Evolutionary conservation across 805 yeast species (phyloP), one percentile per base, ranked within the genome.

Genomic region (Candida pini): DNA sequence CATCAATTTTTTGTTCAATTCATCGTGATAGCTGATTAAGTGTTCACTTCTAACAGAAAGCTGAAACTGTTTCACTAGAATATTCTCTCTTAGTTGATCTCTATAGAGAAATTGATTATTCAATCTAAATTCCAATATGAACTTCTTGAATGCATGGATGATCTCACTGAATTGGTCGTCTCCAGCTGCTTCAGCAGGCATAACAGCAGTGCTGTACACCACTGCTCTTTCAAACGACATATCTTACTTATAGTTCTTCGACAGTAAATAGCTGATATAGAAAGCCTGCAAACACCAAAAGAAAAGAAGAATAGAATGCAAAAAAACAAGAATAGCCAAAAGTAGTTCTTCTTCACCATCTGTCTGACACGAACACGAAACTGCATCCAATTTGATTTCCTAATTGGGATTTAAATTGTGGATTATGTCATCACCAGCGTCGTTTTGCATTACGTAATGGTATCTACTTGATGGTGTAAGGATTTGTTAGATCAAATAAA

Each of bases 21-120:
- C 95, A 53, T 87, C 97, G 52, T 87, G 85, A 64, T 77, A 92
- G 7, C 87, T 80, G 36, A 90, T 82, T 38, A 92, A 64, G 54
- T 92, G 96, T 35, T 82, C 95, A 31, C 85, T 70, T 45, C 84
- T 78, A 9, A 92, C 94, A 3, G 75, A 73, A 33, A 92, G 60
- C 26, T 70, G 73, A 60, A 77, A 89, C 49, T 80, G 76, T 36
- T 80, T 80, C 43, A 86, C 80, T 33, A 90, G 66, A 30, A 94
- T 64, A 58, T 89, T 87, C 51, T 87, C 95, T 47, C 96, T 70
- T 36, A 92, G 68, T 56, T 89, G 96, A 50, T 89, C 96, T 68
- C 95, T 71, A 66, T 90, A 90, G 26, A 88, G 68, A 58, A 84
- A 92, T 55, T 78, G 81, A 38, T 85, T 75, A 52, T 84, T 82